Conservation (phyloP, 257 asterid genomes). For the Gentiana macrophylla region DNA sequence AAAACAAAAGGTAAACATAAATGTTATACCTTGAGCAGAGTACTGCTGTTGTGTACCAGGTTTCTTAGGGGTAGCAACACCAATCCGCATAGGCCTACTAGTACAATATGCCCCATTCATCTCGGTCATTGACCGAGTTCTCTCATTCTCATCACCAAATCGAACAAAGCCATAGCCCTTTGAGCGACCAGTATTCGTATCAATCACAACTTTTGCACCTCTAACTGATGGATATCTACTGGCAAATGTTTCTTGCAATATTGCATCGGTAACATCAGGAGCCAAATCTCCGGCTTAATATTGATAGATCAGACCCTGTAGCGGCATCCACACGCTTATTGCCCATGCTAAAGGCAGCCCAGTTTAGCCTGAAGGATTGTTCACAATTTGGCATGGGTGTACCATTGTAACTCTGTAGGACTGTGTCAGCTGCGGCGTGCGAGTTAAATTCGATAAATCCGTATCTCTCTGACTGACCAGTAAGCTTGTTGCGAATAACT, state of each 20-base stretch:
- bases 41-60: constrained; percentile 56
- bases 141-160: constrained; percentile 88
- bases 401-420: constrained; percentile 66
- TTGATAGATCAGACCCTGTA: constrained; percentile 64
- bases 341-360: constrained; percentile 91
- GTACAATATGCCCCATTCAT: constrained; percentile 93
- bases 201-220: constrained; percentile 92
- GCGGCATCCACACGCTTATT: constrained; percentile 62
- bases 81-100: constrained; percentile 85
- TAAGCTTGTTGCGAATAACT: constrained; percentile 93
- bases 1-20: constrained; percentile 6
- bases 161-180: constrained; percentile 98
- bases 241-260: constrained; percentile 75
- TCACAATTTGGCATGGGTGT: constrained; percentile 73
- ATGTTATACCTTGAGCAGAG: constrained; percentile 73
- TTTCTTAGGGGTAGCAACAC: constrained; percentile 94
- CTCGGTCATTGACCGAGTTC: constrained; percentile 76
- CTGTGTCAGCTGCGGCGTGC: constrained; percentile 74
- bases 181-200: constrained; percentile 77
- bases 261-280: constrained; percentile 73
- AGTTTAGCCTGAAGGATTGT: constrained; percentile 81
- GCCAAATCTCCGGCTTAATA: constrained; percentile 97
- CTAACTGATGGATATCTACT: constrained; percentile 72
- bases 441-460: constrained; percentile 83
- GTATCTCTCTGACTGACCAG: constrained; percentile 94